Conservation (phyloP, 2,329 filamentous ascomycete genomes). For the Penicillium sp. region DNA sequence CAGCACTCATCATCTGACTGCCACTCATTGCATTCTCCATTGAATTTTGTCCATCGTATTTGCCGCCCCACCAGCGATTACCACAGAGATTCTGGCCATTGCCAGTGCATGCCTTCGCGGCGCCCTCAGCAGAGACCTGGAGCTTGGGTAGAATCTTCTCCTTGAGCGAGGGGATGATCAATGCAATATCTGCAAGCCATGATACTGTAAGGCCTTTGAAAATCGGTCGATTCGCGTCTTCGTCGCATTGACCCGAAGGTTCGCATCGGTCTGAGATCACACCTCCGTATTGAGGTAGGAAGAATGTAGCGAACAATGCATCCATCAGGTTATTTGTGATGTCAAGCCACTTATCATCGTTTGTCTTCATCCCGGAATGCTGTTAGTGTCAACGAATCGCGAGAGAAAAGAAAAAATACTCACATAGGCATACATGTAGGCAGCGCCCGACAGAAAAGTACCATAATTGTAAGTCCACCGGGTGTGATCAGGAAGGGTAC, state of each 20-base stretch:
- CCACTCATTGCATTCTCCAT: constrained; percentile 70
- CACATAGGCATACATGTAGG: constrained; percentile 2
- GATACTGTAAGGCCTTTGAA: constrained; percentile 72
- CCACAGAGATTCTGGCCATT: constrained; percentile 61
- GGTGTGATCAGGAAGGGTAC: constrained; percentile 60
- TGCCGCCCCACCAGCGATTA: constrained; percentile 57
- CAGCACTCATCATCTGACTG: constrained; percentile 53
- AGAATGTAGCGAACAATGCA: constrained; percentile 1
- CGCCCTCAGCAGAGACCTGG: constrained; percentile 58
- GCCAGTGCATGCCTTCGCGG: constrained; percentile 62
- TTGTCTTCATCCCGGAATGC: neutral
- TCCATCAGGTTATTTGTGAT: constrained; percentile 1
- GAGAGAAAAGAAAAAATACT: neutral
- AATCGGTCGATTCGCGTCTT: constrained; percentile 61
- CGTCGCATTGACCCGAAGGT: constrained; percentile 59
- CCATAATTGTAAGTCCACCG: constrained; percentile 69
- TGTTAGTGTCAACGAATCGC: neutral
- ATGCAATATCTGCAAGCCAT: constrained; percentile 62
- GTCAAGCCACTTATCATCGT: neutral
- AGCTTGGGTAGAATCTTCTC: constrained; percentile 59
- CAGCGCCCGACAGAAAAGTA: constrained; percentile 54
- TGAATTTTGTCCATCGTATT: constrained; percentile 59
- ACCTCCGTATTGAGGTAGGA: neutral
- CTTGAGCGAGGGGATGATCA: constrained; percentile 61
- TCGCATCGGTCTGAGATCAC: constrained; percentile 48